phyloP scores from a whole-genome alignment of 495 filamentous ascomycete genomes.

The Polyplosphaeria fusca region DNA sequence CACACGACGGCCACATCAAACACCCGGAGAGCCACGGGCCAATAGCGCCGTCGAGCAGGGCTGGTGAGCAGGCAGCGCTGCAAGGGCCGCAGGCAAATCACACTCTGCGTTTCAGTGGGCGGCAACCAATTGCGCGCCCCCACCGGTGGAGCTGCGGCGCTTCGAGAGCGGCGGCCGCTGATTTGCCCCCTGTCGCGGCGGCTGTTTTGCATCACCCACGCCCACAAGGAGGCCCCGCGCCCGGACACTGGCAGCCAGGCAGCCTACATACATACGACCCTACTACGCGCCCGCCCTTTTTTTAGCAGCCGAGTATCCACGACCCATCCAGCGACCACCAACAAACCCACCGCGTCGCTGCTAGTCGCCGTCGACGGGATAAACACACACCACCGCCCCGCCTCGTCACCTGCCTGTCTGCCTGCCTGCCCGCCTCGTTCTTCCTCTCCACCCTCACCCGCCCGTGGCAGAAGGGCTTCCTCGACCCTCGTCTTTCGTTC shows the following conservation, averaged over 20 bases:
- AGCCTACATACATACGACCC: no score
- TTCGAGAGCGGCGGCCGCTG: conserved; percentile 9
- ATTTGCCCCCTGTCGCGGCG: conserved; percentile 22
- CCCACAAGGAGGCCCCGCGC: neutral
- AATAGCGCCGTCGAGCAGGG: conserved; percentile 3
- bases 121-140: conserved; percentile 23
- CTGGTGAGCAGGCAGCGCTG: conserved; percentile 12
- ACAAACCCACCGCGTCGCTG: conserved; percentile 18
- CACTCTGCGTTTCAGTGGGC: conserved; percentile 25
- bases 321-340: conserved; percentile 24
- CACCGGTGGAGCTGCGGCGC: conserved; percentile 1
- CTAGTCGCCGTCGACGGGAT: conserved; percentile 15
- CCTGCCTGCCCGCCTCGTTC: conserved; percentile 14
- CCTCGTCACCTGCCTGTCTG: no score
- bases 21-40: conserved; percentile 8
- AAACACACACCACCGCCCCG: conserved; percentile 23
- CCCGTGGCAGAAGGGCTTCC: conserved; percentile 2
- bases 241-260: no score
- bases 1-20: conserved; percentile 25
- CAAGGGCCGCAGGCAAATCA: conserved; percentile 34
- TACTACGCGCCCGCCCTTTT: conserved; percentile 28
- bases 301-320: conserved; percentile 24
- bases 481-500: conserved; percentile 26
- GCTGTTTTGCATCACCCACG: conserved; percentile 29
- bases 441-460: conserved; percentile 3